Percentiles rank a stretch among this genome's conserved stretches.
phyloP scores from a whole-genome alignment of 768 basidiomycete genomes.

The Termitomyces titanicus region DNA sequence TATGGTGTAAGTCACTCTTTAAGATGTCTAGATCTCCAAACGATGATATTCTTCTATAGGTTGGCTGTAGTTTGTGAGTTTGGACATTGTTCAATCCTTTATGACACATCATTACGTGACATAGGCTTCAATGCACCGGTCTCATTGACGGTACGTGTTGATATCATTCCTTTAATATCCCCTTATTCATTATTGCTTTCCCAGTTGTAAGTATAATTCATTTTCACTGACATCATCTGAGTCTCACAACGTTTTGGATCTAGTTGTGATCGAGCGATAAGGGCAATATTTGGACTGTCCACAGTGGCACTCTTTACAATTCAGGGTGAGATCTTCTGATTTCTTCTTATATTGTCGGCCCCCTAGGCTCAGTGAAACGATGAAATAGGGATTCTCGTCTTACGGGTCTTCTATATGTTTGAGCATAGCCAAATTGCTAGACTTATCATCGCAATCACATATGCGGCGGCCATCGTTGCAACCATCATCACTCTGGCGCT shows the following conservation, averaged over 20 bases:
- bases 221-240: not conserved
- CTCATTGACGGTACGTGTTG: conserved; percentile 5
- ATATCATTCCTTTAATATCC: too few species aligned
- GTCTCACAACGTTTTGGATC: too few species aligned
- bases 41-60: not conserved
- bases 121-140: conserved; percentile 10
- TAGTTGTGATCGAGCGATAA: conserved; percentile 12
- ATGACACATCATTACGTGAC: too few species aligned
- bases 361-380: not conserved
- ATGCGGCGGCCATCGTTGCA: conserved; percentile 4
- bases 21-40: not conserved
- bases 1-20: conserved; percentile 2
- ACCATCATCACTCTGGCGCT: conserved; percentile 5
- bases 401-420: conserved; percentile 14
- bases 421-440: conserved; percentile 7
- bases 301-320: conserved; percentile 13
- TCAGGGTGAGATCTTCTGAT: conserved; percentile 5
- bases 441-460: conserved; percentile 7
- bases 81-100: too few species aligned
- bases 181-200: too few species aligned
- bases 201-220: not conserved
- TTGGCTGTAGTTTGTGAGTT: conserved; percentile 6
- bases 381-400: conserved; percentile 10
- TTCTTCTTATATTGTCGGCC: not conserved
- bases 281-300: conserved; percentile 10